Percentiles rank a stretch among this genome's conserved stretches.
Evolutionary conservation across 1,284 basidiomycete genomes (phyloP).

Genomic region (Sporisorium scitamineum): DNA sequence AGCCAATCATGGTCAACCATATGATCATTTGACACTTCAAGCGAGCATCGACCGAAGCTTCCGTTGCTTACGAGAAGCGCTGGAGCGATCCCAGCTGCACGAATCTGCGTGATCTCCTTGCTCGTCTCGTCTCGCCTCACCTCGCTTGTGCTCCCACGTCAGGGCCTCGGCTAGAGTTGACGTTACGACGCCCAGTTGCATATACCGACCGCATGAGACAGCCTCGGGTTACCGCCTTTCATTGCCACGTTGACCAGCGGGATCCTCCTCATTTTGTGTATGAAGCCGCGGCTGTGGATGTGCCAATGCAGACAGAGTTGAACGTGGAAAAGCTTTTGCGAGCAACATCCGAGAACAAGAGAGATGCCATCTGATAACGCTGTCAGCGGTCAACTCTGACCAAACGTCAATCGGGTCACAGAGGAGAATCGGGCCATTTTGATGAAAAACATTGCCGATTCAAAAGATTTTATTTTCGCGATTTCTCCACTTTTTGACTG

Average conservation of each 20-base stretch:
- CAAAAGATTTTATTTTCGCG: neutral
- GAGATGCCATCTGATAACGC: too few relatives aligned
- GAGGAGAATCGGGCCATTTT: too few relatives aligned
- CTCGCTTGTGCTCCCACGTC: neutral
- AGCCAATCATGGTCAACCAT: neutral
- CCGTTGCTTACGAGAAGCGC: neutral
- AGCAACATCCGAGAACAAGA: too few relatives aligned
- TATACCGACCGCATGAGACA: neutral
- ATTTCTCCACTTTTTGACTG: slow-evolving; percentile 7
- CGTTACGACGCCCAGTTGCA: slow-evolving; percentile 8
- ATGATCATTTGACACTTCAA: neutral
- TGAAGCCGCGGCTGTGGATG: too few relatives aligned
- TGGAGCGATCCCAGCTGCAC: neutral
- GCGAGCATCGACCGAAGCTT: neutral
- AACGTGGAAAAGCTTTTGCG: too few relatives aligned
- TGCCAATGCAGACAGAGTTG: too few relatives aligned
- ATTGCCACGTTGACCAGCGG: neutral
- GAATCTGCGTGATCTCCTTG: neutral
- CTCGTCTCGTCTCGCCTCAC: neutral
- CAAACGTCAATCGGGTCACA: neutral
- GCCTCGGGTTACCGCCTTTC: neutral
- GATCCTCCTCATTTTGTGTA: neutral
- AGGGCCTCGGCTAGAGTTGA: neutral
- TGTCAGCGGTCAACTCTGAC: neutral
- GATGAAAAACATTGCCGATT: too few relatives aligned